phyloP scores from a whole-genome alignment of 2,329 filamentous ascomycete genomes.

The Colletotrichum sublineola region DNA sequence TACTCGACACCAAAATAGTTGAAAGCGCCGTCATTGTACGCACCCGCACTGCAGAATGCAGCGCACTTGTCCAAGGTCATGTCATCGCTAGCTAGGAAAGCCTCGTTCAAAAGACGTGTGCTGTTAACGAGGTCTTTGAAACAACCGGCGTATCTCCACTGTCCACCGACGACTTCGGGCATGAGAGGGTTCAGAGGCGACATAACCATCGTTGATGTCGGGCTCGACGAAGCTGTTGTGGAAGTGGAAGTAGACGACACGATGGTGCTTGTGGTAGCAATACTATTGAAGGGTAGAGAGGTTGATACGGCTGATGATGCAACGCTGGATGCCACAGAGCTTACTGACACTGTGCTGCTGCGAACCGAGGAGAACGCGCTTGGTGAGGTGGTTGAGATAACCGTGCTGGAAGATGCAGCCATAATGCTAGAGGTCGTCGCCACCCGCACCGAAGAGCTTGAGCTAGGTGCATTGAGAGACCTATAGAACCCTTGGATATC shows the following conservation, averaged over 20 bases:
- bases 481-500: slow-evolving; percentile 45
- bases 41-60: slow-evolving; percentile 43
- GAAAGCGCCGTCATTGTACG: slow-evolving; percentile 42
- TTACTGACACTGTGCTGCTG: not conserved
- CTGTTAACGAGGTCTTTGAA: slow-evolving; percentile 45
- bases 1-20: slow-evolving; percentile 48
- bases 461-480: slow-evolving; percentile 33
- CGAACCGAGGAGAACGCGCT: not conserved
- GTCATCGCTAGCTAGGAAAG: slow-evolving; percentile 39
- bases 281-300: not conserved
- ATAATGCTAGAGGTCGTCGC: slow-evolving; percentile 25
- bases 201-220: slow-evolving; percentile 32
- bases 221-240: slow-evolving; percentile 26
- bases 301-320: not conserved
- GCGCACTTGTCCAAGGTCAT: slow-evolving; percentile 47
- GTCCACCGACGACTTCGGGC: slow-evolving; percentile 32
- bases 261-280: slow-evolving; percentile 38
- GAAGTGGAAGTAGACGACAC: slow-evolving; percentile 22
- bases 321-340: not conserved
- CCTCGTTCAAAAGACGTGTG: slow-evolving; percentile 36
- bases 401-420: slow-evolving; percentile 36
- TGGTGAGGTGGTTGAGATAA: slow-evolving; percentile 11
- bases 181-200: slow-evolving; percentile 39
- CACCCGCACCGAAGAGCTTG: slow-evolving; percentile 20
- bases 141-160: slow-evolving; percentile 47